Evolutionary conservation across 345 rosid genomes (phyloP).

Genomic region (Rhizophora mangle): DNA sequence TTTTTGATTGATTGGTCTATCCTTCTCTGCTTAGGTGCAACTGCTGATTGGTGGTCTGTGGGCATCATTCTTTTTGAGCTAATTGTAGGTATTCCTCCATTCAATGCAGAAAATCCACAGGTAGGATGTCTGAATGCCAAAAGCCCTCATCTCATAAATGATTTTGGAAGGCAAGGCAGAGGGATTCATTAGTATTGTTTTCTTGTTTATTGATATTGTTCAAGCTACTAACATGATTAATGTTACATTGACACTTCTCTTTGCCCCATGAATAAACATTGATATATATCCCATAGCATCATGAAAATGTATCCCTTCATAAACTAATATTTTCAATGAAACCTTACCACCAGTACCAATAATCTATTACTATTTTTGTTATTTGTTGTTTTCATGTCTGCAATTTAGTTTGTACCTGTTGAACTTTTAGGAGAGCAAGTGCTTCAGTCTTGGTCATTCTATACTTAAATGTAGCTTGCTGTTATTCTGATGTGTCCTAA

Average conservation of each 20-base stretch:
- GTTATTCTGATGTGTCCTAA: conserved; percentile 7
- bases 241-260: neutral
- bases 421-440: neutral
- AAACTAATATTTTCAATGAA: no score
- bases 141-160: neutral
- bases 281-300: no score
- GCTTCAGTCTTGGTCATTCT: neutral
- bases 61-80: conserved; percentile 90
- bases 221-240: neutral
- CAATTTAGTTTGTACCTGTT: neutral
- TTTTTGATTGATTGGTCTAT: conserved; percentile 11
- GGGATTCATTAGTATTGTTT: neutral
- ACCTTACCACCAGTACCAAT: no score
- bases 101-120: conserved; percentile 92
- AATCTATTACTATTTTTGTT: neutral
- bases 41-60: conserved; percentile 99
- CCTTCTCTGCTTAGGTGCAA: conserved; percentile 53
- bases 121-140: conserved; percentile 32
- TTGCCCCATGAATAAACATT: neutral
- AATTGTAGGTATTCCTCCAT: conserved; percentile 91
- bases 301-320: no score
- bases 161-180: neutral
- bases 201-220: neutral
- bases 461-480: conserved; percentile 7
- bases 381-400: neutral